These are phyloP conservation scores for Tremellales sp. DNA, from an alignment of 1,284 basidiomycete genomes.

Conservation along the genomic window DNA sequence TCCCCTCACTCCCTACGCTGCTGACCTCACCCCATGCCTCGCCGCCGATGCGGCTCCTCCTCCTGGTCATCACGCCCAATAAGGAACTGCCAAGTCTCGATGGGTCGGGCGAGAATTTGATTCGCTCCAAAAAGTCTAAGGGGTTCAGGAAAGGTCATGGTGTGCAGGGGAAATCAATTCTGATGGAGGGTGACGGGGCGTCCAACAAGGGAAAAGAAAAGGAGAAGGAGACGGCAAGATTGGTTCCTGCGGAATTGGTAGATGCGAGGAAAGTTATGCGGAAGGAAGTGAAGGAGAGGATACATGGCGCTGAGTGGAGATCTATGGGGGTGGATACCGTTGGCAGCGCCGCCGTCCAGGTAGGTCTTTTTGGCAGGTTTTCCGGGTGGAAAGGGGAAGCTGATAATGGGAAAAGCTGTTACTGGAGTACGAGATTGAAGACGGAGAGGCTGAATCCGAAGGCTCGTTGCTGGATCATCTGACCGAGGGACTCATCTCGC, in stretches of 20 bases:
- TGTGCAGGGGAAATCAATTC: slow-evolving; percentile 46
- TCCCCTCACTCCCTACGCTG: slow-evolving; percentile 60
- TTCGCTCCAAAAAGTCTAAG: slow-evolving; percentile 45
- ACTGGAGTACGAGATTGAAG: slow-evolving; percentile 70
- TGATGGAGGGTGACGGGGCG: slow-evolving; percentile 31
- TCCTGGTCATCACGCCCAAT: slow-evolving; percentile 62
- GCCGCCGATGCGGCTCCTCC: slow-evolving; percentile 74
- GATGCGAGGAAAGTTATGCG: slow-evolving; percentile 57
- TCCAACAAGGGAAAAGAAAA: slow-evolving; percentile 19
- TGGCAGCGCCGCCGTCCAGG: slow-evolving; percentile 75
- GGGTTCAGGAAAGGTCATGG: slow-evolving; percentile 46
- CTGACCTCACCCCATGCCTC: slow-evolving; percentile 81
- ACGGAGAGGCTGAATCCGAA: slow-evolving; percentile 56
- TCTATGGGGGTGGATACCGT: slow-evolving; percentile 75
- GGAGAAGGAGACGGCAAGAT: slow-evolving; percentile 12
- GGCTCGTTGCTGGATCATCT: slow-evolving; percentile 78
- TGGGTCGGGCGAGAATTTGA: slow-evolving; percentile 20
- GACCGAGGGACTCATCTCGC: slow-evolving; percentile 71
- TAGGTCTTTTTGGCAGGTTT: slow-evolving; percentile 39
- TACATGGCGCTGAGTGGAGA: slow-evolving; percentile 71
- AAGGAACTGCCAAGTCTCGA: slow-evolving; percentile 52
- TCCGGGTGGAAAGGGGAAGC: not conserved
- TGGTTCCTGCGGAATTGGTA: slow-evolving; percentile 56
- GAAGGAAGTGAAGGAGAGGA: slow-evolving; percentile 53
- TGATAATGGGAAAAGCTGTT: slow-evolving; percentile 62